Conservation (phyloP, 2,329 filamentous ascomycete genomes). For the Claviceps sorghi region DNA sequence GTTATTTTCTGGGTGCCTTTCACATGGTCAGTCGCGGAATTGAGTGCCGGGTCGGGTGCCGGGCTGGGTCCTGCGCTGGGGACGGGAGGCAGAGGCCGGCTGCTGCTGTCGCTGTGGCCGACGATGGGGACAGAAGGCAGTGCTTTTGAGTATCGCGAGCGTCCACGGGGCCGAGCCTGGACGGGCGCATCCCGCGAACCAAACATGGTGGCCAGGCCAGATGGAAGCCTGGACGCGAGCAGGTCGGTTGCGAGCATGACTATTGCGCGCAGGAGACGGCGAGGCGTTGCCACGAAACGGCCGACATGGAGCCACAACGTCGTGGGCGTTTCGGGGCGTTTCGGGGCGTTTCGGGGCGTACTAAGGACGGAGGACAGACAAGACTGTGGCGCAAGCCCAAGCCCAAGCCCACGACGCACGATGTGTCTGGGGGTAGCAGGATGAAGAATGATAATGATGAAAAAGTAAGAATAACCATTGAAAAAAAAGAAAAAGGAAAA, state of each 20-base stretch:
- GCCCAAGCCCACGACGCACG: too few species aligned
- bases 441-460: too few species aligned
- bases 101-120: conserved; percentile 9
- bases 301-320: conserved; percentile 23
- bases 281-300: conserved; percentile 1
- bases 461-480: too few species aligned
- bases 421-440: too few species aligned
- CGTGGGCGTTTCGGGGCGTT: neutral
- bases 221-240: neutral
- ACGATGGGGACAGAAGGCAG: conserved; percentile 33
- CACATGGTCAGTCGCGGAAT: conserved; percentile 9
- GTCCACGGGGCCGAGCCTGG: conserved; percentile 17
- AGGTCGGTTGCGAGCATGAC: neutral
- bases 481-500: too few species aligned
- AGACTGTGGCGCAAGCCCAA: too few species aligned
- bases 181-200: neutral
- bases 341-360: neutral
- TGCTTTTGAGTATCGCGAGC: conserved; percentile 44
- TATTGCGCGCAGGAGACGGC: neutral
- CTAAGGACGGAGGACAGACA: too few species aligned
- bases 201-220: conserved; percentile 2
- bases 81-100: conserved; percentile 11
- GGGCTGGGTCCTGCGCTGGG: conserved; percentile 7
- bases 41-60: neutral
- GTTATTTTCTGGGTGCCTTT: neutral